Conservation (phyloP, 139 green algal genomes). For the Parachlorella kessleri region DNA sequence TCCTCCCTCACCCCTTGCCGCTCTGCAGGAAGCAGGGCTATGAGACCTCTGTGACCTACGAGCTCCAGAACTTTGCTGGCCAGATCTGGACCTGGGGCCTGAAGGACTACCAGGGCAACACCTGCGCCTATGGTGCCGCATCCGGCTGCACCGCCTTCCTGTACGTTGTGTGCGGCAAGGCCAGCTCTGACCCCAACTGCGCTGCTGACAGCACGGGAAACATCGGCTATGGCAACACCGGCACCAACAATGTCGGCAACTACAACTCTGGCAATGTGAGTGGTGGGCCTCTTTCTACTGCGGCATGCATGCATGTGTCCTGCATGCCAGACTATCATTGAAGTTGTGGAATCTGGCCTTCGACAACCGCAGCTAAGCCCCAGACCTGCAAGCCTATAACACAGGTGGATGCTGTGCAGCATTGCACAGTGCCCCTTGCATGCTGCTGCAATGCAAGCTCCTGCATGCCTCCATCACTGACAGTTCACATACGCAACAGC, state of each 20-base stretch:
- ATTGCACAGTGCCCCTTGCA: no score
- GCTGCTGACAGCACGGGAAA: background rate
- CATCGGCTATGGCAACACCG: conserved; percentile 2
- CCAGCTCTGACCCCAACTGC: background rate
- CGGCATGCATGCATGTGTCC: no score
- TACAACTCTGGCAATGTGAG: background rate
- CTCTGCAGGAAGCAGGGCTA: background rate
- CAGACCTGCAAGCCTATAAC: no score
- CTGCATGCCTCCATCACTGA: no score
- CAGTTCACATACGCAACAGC: no score
- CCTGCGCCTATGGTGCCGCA: background rate
- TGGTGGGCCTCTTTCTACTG: no score
- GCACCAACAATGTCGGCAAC: background rate
- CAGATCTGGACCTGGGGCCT: background rate
- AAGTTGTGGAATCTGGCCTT: no score
- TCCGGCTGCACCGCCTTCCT: background rate
- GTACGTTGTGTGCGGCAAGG: background rate
- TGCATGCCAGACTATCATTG: no score
- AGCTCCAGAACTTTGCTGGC: background rate
- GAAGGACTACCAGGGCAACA: background rate
- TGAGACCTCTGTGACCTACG: background rate
- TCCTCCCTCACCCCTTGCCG: background rate
- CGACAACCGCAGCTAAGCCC: no score
- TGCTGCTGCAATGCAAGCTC: no score
- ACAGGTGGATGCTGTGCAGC: no score